Base-by-base conservation (phyloP, 1,139 yeast genomes). In the Yamadazyma triangularis region DNA sequence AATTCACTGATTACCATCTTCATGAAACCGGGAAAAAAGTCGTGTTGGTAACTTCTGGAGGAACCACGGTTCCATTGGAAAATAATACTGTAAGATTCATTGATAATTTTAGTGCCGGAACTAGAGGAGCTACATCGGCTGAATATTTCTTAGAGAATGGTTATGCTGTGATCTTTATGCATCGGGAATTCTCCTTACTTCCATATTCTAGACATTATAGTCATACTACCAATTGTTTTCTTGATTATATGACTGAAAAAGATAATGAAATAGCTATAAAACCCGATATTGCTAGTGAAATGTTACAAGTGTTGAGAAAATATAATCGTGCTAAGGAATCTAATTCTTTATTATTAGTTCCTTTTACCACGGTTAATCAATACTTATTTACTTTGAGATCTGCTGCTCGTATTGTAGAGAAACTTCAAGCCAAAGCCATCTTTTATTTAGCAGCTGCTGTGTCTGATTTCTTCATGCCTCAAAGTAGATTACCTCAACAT, bases 391-490 rank as follows among this genome's bases (percentile, higher is more conserved):
- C 96, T 0, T 66, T 93, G 43, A 77, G 79, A 42, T 60, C 76
- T 26, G 66, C 86, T 10, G 84, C 95, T 1, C 71, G 72, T 39
- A 63, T 70, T 31, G 55, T 91, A 45, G 70, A 77, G 27, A 56
- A 60, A 2, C 60, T 77, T 29, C 77, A 75, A 4, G 53, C 70
- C 2, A 61, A 62, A 35, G 86, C 87, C 0, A 54, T 91, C 28
- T 85, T 91, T 50, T 93, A 83, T 57, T 67, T 91, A 39, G 98
- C 98, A 0, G 98, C 98, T 4, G 98, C 98, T 0, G 99, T 91
- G 0, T 85, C 95, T 4, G 99, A 91, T 56, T 91, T 93, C 57
- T 91, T 88, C 60, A 69, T 91, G 26, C 99, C 98, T 2, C 77
- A 75, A 35, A 79, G 89, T 2, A 70, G 85, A 42, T 69, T 87